phyloP scores from a whole-genome alignment of 306 rosid genomes.

The Benincasa hispida region DNA sequence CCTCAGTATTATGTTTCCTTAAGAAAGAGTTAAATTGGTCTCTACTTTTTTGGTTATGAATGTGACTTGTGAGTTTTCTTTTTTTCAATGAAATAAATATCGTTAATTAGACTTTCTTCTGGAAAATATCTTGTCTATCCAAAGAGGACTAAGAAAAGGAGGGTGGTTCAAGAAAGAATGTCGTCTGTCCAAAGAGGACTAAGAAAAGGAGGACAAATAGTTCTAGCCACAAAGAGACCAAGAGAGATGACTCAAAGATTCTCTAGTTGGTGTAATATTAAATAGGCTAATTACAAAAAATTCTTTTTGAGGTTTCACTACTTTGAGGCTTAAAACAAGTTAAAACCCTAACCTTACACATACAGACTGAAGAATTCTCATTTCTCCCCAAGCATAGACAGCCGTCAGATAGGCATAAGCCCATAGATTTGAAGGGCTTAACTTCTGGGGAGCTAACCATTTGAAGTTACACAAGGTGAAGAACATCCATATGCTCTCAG shows the following conservation, averaged over 20 bases:
- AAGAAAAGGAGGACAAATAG: background rate
- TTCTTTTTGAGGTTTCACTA: background rate
- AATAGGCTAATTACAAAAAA: background rate
- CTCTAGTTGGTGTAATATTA: background rate
- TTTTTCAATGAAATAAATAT: background rate
- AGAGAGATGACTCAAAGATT: background rate
- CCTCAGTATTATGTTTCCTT: background rate
- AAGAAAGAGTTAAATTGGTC: background rate
- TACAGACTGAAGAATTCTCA: background rate
- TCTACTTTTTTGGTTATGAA: background rate
- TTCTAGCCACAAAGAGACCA: background rate
- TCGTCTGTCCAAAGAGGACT: background rate
- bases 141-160: background rate
- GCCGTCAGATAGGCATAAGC: background rate
- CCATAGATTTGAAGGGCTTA: background rate
- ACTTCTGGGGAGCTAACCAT: background rate
- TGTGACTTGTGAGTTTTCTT: background rate
- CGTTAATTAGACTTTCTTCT: background rate
- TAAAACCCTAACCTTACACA: background rate
- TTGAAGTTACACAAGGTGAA: background rate
- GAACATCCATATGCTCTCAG: background rate
- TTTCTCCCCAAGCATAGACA: background rate
- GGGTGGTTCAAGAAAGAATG: background rate
- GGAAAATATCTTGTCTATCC: background rate
- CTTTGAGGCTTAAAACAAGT: background rate